A percentile compares a stretch with the other conserved stretches of the same genome.
Evolutionary conservation across 176 grass and related monocot genomes (phyloP).

Genomic region (Cenchrus fungigraminus): DNA sequence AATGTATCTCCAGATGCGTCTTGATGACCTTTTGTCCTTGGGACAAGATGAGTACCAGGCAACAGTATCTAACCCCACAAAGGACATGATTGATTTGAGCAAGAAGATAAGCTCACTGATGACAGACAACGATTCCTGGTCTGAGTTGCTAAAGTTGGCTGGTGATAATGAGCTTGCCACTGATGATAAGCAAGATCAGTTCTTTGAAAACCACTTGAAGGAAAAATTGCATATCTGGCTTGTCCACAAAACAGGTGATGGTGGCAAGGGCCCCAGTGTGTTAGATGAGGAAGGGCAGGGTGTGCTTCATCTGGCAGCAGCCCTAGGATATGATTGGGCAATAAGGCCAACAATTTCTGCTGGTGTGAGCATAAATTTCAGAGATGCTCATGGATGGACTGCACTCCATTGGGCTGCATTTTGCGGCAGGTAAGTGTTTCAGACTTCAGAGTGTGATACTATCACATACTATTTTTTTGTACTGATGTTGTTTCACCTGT

Average conservation of each 20-base stretch:
- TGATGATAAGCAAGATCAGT: constrained; percentile 58
- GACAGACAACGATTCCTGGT: constrained; percentile 69
- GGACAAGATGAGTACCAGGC: constrained; percentile 54
- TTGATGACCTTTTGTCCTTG: constrained; percentile 76
- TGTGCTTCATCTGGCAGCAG: constrained; percentile 81
- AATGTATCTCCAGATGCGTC: constrained; percentile 64
- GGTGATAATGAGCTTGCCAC: constrained; percentile 52
- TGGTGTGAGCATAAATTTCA: constrained; percentile 89
- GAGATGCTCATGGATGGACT: constrained; percentile 87
- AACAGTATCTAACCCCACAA: constrained; percentile 43
- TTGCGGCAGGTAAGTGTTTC: constrained; percentile 74
- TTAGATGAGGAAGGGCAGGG: constrained; percentile 91
- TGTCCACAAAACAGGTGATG: constrained; percentile 65
- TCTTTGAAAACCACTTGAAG: constrained; percentile 67
- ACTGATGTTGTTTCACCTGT: constrained; percentile 43
- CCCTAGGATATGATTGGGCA: constrained; percentile 91
- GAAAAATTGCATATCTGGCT: constrained; percentile 88
- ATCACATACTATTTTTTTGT: not conserved
- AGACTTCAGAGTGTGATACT: constrained; percentile 10
- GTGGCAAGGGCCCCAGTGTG: constrained; percentile 62
- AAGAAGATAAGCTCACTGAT: constrained; percentile 83
- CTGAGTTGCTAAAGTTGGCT: constrained; percentile 68
- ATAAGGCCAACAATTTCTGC: constrained; percentile 70
- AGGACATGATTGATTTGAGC: constrained; percentile 65
- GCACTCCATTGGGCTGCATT: constrained; percentile 98